phyloP scores from a whole-genome alignment of 345 rosid species.

The Pugionium cornutum region DNA sequence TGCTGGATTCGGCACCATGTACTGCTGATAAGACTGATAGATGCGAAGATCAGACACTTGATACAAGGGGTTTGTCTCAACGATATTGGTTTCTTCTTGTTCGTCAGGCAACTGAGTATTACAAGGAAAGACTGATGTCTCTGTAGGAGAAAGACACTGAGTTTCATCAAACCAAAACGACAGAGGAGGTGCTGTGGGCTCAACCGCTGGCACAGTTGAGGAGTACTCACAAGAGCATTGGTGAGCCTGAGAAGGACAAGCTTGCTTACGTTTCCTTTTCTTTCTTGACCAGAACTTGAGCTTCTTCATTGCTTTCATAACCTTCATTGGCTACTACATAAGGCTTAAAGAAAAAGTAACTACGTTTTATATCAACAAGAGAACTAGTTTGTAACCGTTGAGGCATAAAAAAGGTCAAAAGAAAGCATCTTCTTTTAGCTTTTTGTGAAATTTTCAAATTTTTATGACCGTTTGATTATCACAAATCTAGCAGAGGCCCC shows the following conservation, averaged over 20 bases:
- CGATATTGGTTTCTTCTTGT: conserved; percentile 34
- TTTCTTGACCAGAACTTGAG: conserved; percentile 63
- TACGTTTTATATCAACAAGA: conserved; percentile 25
- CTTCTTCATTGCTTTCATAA: conserved; percentile 58
- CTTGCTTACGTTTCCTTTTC: conserved; percentile 40
- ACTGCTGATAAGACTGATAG: conserved; percentile 48
- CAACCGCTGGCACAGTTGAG: conserved; percentile 17
- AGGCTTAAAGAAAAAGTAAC: conserved; percentile 18
- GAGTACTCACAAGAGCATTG: conserved; percentile 37
- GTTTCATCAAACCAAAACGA: conserved; percentile 53
- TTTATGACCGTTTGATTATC: conserved; percentile 49
- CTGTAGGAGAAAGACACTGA: conserved; percentile 21
- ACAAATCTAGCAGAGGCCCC: conserved; percentile 21
- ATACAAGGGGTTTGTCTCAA: conserved; percentile 23
- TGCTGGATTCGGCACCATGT: conserved; percentile 45
- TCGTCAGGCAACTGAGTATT: conserved; percentile 19
- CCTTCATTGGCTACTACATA: conserved; percentile 36
- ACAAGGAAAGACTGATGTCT: conserved; percentile 23
- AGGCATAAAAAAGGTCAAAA: conserved; percentile 8
- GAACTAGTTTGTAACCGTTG: conserved; percentile 33
- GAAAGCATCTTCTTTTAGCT: conserved; percentile 13
- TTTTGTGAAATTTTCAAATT: conserved; percentile 35
- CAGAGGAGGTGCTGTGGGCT: conserved; percentile 67
- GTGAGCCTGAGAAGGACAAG: conserved; percentile 27
- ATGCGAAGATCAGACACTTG: conserved; percentile 19